phyloP scores from a whole-genome alignment of 179 eudicot species.

The Amaranthus tricolor region DNA sequence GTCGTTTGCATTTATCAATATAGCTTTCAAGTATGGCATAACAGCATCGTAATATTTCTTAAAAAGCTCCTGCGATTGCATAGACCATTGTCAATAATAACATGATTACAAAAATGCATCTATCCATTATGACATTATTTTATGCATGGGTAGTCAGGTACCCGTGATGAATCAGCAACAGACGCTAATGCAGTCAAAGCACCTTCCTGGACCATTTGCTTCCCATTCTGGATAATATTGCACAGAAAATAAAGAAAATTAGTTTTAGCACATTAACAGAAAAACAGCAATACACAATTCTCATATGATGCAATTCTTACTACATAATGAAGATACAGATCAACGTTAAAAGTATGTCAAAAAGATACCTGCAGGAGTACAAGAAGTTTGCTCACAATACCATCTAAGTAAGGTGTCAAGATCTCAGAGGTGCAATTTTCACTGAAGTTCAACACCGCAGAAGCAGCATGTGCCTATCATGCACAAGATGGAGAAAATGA shows the following conservation, averaged over 20 bases:
- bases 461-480: slow-evolving; percentile 88
- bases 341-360: background rate
- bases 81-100: background rate
- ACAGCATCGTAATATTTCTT: slow-evolving; percentile 94
- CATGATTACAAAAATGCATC: background rate
- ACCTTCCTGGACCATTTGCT: slow-evolving; percentile 99
- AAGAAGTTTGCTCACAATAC: slow-evolving; percentile 84
- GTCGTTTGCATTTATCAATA: slow-evolving; percentile 86
- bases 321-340: background rate
- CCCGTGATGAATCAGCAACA: slow-evolving; percentile 98
- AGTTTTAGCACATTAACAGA: background rate
- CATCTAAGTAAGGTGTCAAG: slow-evolving; percentile 88
- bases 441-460: slow-evolving; percentile 94
- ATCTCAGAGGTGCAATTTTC: slow-evolving; percentile 97
- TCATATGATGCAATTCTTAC: background rate
- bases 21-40: slow-evolving; percentile 94
- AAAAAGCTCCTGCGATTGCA: slow-evolving; percentile 65
- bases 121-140: background rate
- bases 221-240: slow-evolving; percentile 60
- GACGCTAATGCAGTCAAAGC: slow-evolving; percentile 98
- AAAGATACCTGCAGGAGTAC: slow-evolving; percentile 73
- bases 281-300: background rate
- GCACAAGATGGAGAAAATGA: background rate
- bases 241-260: background rate
- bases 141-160: slow-evolving; percentile 11